A percentile compares a stretch with the other conserved stretches of the same genome.
phyloP scores from a whole-genome alignment of 1,139 yeast species.

The Hansenula sp. region DNA sequence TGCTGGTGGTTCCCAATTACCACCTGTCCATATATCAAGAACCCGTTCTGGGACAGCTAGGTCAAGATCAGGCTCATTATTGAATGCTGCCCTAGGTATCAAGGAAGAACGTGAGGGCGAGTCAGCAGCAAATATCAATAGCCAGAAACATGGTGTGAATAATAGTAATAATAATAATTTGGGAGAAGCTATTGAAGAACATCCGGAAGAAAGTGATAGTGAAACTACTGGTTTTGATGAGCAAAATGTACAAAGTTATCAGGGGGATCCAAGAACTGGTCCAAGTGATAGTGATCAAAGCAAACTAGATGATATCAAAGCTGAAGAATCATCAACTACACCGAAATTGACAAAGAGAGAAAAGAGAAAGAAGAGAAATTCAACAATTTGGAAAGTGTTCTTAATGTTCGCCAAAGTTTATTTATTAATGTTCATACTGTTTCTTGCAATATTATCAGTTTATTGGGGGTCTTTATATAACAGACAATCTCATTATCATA shows the following conservation, averaged over 20 bases:
- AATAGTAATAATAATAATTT: too few species aligned
- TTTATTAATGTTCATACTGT: conserved; percentile 6
- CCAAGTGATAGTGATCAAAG: neutral
- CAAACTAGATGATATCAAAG: neutral
- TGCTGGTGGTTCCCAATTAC: conserved; percentile 4
- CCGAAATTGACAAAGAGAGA: conserved; percentile 9
- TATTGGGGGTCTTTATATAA: conserved; percentile 56
- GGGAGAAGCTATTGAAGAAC: neutral
- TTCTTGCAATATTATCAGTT: conserved; percentile 33
- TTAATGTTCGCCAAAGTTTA: conserved; percentile 8
- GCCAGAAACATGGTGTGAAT: neutral
- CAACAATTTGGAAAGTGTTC: conserved; percentile 10
- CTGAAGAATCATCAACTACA: neutral
- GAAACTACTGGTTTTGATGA: neutral
- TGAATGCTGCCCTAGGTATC: conserved; percentile 5
- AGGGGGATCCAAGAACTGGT: neutral
- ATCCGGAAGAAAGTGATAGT: neutral
- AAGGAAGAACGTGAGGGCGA: conserved; percentile 1
- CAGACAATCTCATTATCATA: conserved; percentile 33
- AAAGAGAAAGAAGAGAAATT: neutral
- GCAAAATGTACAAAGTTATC: neutral
- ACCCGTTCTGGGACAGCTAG: conserved; percentile 3
- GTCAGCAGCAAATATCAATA: neutral
- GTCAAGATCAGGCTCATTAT: neutral
- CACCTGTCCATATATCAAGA: conserved; percentile 4